These are phyloP conservation scores for Tetradesmus obliquus DNA, from an alignment of 139 green algal species.

Conservation along the genomic window DNA sequence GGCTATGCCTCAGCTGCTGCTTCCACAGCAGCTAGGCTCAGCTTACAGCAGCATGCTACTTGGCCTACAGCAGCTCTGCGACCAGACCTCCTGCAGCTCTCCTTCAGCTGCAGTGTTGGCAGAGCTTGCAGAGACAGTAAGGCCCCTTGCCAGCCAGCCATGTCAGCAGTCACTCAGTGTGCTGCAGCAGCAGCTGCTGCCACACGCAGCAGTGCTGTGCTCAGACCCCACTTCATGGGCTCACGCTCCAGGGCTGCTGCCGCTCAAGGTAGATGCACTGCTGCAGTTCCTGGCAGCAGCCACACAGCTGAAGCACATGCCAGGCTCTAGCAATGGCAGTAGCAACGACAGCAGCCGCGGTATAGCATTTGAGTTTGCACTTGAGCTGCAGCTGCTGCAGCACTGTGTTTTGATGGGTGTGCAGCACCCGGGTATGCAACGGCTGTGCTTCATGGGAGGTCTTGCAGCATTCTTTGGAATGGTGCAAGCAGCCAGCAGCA, in stretches of 20 bases:
- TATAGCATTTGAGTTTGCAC: too few relatives aligned
- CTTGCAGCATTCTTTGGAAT: conserved; percentile 1
- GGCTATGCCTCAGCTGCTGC: conserved; percentile 1
- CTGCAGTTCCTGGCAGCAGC: neutral
- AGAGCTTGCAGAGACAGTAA: neutral
- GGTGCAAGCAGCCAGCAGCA: conserved; percentile 16
- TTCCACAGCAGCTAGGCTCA: neutral
- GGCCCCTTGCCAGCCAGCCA: neutral
- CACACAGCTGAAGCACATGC: neutral
- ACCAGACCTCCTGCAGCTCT: too few relatives aligned
- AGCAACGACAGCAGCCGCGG: neutral
- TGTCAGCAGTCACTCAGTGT: neutral
- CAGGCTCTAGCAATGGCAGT: neutral
- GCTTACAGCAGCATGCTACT: too few relatives aligned
- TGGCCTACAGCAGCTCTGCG: too few relatives aligned
- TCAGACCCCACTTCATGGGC: neutral
- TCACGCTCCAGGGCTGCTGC: neutral
- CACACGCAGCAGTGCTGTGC: neutral
- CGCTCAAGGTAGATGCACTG: neutral
- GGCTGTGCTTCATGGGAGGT: neutral
- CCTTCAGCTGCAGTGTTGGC: neutral
- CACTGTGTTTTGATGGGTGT: conserved; percentile 17
- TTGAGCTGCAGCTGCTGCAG: conserved; percentile 26
- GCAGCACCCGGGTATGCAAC: neutral
- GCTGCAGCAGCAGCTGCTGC: conserved; percentile 5